Base-by-base conservation (phyloP, 441 rosid species). In the Jatropha multifida region DNA sequence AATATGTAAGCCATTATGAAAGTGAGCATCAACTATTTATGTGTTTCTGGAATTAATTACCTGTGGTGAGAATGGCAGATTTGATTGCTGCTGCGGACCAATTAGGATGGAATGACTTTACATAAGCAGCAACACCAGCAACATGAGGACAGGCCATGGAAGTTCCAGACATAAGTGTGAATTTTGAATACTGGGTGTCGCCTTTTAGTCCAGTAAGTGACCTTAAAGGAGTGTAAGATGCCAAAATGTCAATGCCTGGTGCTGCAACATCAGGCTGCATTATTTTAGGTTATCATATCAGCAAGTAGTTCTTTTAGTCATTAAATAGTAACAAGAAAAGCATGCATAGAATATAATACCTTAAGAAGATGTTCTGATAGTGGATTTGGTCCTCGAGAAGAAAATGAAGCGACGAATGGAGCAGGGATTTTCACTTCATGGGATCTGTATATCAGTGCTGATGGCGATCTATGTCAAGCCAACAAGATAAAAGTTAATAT, bases 121-220 rank as follows among this genome's bases (percentile, higher is more conserved):
- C 84, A 66, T 90, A 81, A 13, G 97, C 94, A 9, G 94, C 94
- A 0, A 86, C 90, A 0, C 98, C 97, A 41, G 94, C 86, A 2
- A 86, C 92, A 41, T 90, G 95, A 15, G 97, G 97, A 70, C 90
- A 85, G 15, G 98, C 94, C 94, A 93, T 93, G 5, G 97, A 91
- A 37, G 95, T 93, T 32, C 95, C 94, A 0, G 94, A 93, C 73
- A 93, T 80, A 7, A 91, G 89, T 49, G 88, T 88, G 32, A 93
- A 93, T 61, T 87, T 87, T 5, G 90, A 85, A 83, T 77, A 83
- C 76, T 88, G 81, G 6, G 77, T 73, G 81, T 91, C 96, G 0
- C 94, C 88, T 27, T 83, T 85, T 76, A 88, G 80, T 27, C 94
- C 95, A 0, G 95, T 91, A 2, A 92, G 91, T 0, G 94, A 91